Conservation (phyloP, 371 early-diverging fungal species). For the Lichtheimia ramosa region DNA sequence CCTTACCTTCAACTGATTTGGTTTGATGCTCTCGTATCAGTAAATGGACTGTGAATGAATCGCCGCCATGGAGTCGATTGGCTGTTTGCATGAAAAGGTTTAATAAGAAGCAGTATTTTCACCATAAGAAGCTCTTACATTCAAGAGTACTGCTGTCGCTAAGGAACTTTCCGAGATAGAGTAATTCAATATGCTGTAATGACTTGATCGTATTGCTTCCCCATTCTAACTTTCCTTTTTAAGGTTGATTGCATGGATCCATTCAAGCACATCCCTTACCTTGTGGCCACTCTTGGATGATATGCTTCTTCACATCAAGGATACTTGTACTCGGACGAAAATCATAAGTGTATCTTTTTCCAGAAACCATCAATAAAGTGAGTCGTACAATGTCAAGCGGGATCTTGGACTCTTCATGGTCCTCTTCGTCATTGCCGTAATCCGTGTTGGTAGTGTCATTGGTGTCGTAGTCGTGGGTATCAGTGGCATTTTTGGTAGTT, state of each 20-base stretch:
- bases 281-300: constrained; percentile 30
- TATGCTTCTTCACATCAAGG: constrained; percentile 20
- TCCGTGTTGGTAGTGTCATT: neutral
- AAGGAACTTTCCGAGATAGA: constrained; percentile 34
- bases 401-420: constrained; percentile 13
- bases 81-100: constrained; percentile 1
- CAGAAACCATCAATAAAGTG: constrained; percentile 31
- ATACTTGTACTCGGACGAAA: constrained; percentile 26
- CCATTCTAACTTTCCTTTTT: constrained; percentile 3
- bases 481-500: neutral
- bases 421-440: constrained; percentile 8
- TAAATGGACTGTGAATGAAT: constrained; percentile 18
- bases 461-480: neutral
- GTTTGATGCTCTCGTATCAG: constrained; percentile 14
- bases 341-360: constrained; percentile 23
- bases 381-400: constrained; percentile 22
- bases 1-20: constrained; percentile 16
- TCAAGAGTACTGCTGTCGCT: constrained; percentile 24
- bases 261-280: constrained; percentile 10
- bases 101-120: neutral
- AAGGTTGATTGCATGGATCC: neutral
- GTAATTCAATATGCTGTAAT: constrained; percentile 18
- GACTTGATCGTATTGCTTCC: constrained; percentile 19
- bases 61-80: constrained; percentile 17
- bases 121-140: constrained; percentile 13